phyloP scores from a whole-genome alignment of 148 eudicot species.

The Vaccinium darrowii region DNA sequence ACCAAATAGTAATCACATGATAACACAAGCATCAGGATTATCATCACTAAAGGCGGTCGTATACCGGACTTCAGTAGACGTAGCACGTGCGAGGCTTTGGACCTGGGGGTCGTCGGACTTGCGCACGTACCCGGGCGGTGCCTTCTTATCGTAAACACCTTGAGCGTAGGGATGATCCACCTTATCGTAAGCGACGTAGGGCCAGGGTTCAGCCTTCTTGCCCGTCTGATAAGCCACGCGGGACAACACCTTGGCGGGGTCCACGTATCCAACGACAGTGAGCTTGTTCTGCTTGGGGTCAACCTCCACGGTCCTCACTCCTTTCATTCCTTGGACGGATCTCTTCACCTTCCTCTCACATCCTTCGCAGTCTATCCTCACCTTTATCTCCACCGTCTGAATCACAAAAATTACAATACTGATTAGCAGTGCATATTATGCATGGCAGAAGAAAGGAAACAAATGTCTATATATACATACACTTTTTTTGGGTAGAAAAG shows the following conservation, averaged over 20 bases:
- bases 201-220: slow-evolving; percentile 82
- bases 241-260: slow-evolving; percentile 69
- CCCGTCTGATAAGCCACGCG: slow-evolving; percentile 79
- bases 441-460: no score
- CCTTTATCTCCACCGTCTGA: slow-evolving; percentile 85
- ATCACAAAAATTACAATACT: no score
- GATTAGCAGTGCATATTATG: no score
- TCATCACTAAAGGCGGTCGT: slow-evolving; percentile 92
- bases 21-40: slow-evolving; percentile 63
- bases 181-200: slow-evolving; percentile 72
- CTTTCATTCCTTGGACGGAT: slow-evolving; percentile 88
- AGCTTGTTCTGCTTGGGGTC: slow-evolving; percentile 73
- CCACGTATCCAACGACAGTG: slow-evolving; percentile 68
- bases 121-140: slow-evolving; percentile 86
- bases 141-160: slow-evolving; percentile 72
- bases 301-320: slow-evolving; percentile 61
- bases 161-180: slow-evolving; percentile 82
- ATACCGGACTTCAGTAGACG: slow-evolving; percentile 87
- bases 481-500: no score
- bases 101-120: slow-evolving; percentile 35
- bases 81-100: slow-evolving; percentile 61
- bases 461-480: no score
- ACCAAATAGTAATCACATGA: slow-evolving; percentile 49
- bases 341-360: slow-evolving; percentile 79
- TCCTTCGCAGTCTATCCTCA: slow-evolving; percentile 88